Evolutionary conservation across 2,329 filamentous ascomycete genomes (phyloP).

Genomic region (Paecilomyces dactylethromorphus): DNA sequence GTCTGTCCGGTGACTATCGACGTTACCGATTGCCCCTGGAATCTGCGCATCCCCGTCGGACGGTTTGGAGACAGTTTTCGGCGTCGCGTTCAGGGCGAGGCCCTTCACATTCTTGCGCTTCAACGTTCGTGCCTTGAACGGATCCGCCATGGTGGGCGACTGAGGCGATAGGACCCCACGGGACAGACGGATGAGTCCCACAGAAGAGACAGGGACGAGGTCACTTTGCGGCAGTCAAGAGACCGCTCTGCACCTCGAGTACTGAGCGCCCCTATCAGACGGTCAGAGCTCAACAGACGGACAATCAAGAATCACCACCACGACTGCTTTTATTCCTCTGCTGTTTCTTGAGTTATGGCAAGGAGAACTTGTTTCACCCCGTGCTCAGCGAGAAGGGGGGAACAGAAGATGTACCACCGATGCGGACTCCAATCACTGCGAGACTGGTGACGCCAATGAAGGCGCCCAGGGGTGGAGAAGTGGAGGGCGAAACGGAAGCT

Average conservation of each 20-base stretch:
- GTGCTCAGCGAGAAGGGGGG: not conserved
- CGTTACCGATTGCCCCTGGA: conserved; percentile 53
- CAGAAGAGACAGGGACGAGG: not conserved
- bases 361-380: not conserved
- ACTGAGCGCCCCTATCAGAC: not conserved
- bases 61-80: conserved; percentile 61
- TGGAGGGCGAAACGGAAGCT: not conserved
- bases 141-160: conserved; percentile 47
- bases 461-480: not conserved
- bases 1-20: conserved; percentile 55
- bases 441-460: not conserved
- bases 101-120: conserved; percentile 99
- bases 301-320: not conserved
- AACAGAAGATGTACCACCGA: not conserved
- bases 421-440: not conserved
- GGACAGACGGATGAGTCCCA: conserved; percentile 12
- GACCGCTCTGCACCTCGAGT: not conserved
- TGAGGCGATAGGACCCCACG: conserved; percentile 8
- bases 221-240: not conserved
- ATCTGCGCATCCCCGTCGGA: conserved; percentile 64
- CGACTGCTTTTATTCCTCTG: not conserved
- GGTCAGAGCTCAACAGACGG: not conserved
- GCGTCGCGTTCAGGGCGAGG: conserved; percentile 74
- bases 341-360: not conserved
- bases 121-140: conserved; percentile 68